phyloP scores from a whole-genome alignment of 352 stramenopile species.

The Thalassiosira delicatula region DNA sequence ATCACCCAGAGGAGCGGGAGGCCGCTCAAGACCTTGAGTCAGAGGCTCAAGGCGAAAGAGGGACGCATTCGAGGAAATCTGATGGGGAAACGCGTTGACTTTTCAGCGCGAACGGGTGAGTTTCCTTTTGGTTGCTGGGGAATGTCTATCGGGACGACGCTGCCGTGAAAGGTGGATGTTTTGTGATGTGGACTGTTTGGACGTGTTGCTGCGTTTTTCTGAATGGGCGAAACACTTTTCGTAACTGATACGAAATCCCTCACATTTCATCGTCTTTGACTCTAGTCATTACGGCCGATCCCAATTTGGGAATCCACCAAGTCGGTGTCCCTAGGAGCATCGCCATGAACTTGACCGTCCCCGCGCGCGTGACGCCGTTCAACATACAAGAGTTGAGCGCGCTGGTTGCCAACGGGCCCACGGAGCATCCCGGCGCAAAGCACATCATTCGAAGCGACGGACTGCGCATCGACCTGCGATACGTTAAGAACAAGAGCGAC shows the following conservation, averaged over 20 bases:
- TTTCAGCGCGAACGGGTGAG: constrained; percentile 97
- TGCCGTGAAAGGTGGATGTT: too few relatives aligned
- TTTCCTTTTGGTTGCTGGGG: constrained; percentile 95
- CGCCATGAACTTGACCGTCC: constrained; percentile 97
- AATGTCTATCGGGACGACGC: too few relatives aligned
- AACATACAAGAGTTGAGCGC: constrained; percentile 97
- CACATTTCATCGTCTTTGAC: too few relatives aligned
- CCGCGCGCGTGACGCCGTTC: constrained; percentile 96
- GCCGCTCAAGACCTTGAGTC: constrained; percentile 95
- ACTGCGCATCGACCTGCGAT: constrained; percentile 93
- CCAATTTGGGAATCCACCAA: constrained; percentile 99
- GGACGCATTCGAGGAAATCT: constrained; percentile 99
- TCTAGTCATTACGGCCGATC: constrained; percentile 99
- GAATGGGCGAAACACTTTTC: too few relatives aligned
- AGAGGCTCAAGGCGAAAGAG: constrained; percentile 99
- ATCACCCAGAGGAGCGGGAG: constrained; percentile 96
- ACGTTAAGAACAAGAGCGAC: constrained; percentile 92
- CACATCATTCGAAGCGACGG: constrained; percentile 86
- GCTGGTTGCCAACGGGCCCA: constrained; percentile 94
- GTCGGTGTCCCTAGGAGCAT: constrained; percentile 98
- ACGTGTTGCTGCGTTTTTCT: too few relatives aligned
- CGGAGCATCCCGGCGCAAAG: constrained; percentile 97
- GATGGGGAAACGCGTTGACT: constrained; percentile 99
- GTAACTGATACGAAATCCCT: too few relatives aligned
- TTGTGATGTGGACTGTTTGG: too few relatives aligned